Conservation (phyloP, 2,329 filamentous ascomycete species). For the Dothistroma pini region DNA sequence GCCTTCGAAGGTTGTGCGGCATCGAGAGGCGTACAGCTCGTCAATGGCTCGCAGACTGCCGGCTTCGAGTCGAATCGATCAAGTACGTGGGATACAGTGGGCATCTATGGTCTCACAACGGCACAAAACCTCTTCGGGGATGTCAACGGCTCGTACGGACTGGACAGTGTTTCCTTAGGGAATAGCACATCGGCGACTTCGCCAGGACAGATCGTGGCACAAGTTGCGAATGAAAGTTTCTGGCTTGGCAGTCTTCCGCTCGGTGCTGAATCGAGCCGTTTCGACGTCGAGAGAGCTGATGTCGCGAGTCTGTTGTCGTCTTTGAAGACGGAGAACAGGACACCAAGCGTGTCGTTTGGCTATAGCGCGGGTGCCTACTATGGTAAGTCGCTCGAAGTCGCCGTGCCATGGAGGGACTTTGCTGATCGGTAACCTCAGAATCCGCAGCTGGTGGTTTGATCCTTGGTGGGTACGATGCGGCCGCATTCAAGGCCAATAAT, state of each 20-base stretch:
- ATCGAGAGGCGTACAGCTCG: constrained; percentile 5
- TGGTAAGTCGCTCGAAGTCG: neutral
- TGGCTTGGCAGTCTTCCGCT: constrained; percentile 37
- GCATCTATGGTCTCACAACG: constrained; percentile 6
- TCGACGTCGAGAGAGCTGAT: constrained; percentile 13
- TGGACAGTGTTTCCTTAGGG: constrained; percentile 11
- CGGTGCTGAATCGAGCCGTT: constrained; percentile 19
- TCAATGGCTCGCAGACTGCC: constrained; percentile 2
- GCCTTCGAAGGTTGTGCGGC: constrained; percentile 4
- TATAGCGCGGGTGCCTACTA: constrained; percentile 13
- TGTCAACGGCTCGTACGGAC: constrained; percentile 9
- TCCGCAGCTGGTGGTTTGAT: constrained; percentile 9
- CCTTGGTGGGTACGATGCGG: constrained; percentile 65
- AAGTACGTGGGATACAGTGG: constrained; percentile 6
- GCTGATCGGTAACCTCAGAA: neutral
- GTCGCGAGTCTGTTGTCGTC: constrained; percentile 1
- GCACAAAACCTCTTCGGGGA: constrained; percentile 6
- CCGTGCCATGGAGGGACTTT: neutral
- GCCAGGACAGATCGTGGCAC: constrained; percentile 7
- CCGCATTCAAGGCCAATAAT: constrained; percentile 58
- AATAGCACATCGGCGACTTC: neutral
- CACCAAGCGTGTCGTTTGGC: constrained; percentile 9
- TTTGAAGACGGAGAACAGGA: neutral
- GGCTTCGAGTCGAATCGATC: constrained; percentile 13
- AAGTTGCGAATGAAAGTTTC: constrained; percentile 24